Percentiles rank a stretch among this genome's conserved stretches.
Evolutionary conservation across 805 yeast species (phyloP).

Genomic region (Pichia scutulata): DNA sequence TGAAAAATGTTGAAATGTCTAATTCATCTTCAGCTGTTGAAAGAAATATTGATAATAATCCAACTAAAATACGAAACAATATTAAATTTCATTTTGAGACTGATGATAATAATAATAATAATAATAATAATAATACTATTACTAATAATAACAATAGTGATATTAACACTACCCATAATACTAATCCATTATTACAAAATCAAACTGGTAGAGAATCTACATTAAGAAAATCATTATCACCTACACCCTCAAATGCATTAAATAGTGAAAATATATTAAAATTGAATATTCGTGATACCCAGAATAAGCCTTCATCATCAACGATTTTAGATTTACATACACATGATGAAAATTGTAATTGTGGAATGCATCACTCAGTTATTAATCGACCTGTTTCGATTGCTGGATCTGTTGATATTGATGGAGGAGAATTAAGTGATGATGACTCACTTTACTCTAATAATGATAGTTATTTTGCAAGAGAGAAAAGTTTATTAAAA

Average conservation of each 20-base stretch:
- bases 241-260: conserved; percentile 4
- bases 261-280: conserved; percentile 26
- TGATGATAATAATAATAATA: neutral
- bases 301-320: neutral
- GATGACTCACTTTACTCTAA: conserved; percentile 27
- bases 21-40: neutral
- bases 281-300: conserved; percentile 24
- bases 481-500: conserved; percentile 9
- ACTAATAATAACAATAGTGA: neutral
- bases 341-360: conserved; percentile 50
- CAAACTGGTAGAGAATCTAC: neutral
- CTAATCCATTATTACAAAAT: neutral
- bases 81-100: neutral
- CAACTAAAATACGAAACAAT: neutral
- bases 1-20: neutral
- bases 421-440: conserved; percentile 41
- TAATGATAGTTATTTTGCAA: neutral
- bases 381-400: conserved; percentile 60
- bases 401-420: conserved; percentile 51
- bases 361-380: conserved; percentile 44
- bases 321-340: conserved; percentile 23
- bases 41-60: neutral
- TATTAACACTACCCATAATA: neutral
- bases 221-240: neutral
- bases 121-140: neutral